These are phyloP conservation scores for Thermothelomyces thermophilus DNA, from an alignment of 2,329 filamentous ascomycete genomes.

Conservation along the genomic window DNA sequence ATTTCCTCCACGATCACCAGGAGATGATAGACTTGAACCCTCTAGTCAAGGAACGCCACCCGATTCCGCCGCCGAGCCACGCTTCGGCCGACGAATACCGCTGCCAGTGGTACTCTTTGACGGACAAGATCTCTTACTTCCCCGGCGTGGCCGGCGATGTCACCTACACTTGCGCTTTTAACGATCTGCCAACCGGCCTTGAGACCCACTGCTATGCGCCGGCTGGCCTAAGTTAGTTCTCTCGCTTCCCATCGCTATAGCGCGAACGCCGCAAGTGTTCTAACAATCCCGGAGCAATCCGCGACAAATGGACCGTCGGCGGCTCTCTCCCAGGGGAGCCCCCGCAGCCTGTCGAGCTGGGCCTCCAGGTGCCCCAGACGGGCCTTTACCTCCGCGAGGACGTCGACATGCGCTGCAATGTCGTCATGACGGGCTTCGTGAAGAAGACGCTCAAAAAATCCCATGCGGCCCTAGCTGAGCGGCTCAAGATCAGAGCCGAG, in stretches of 20 bases:
- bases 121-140: slow-evolving; percentile 69
- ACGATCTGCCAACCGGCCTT: slow-evolving; percentile 64
- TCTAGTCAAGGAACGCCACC: slow-evolving; percentile 64
- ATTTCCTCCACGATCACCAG: slow-evolving; percentile 68
- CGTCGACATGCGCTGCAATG: slow-evolving; percentile 73
- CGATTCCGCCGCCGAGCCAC: slow-evolving; percentile 59
- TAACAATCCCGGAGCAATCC: slow-evolving; percentile 38
- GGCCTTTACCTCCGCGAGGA: slow-evolving; percentile 83
- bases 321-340: slow-evolving; percentile 67
- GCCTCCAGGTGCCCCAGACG: slow-evolving; percentile 55
- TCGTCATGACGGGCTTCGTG: slow-evolving; percentile 69
- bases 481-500: slow-evolving; percentile 48
- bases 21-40: slow-evolving; percentile 88
- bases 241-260: too few species aligned
- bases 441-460: slow-evolving; percentile 76
- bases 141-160: slow-evolving; percentile 64
- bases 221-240: slow-evolving; percentile 50
- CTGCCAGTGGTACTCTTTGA: slow-evolving; percentile 72
- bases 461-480: slow-evolving; percentile 62
- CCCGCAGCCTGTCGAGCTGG: slow-evolving; percentile 57
- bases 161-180: slow-evolving; percentile 73
- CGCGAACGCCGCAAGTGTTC: background rate
- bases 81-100: slow-evolving; percentile 64
- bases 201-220: slow-evolving; percentile 82
- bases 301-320: slow-evolving; percentile 68